Evolutionary conservation across 768 basidiomycete species (phyloP).

Genomic region (Boletus patriciae): DNA sequence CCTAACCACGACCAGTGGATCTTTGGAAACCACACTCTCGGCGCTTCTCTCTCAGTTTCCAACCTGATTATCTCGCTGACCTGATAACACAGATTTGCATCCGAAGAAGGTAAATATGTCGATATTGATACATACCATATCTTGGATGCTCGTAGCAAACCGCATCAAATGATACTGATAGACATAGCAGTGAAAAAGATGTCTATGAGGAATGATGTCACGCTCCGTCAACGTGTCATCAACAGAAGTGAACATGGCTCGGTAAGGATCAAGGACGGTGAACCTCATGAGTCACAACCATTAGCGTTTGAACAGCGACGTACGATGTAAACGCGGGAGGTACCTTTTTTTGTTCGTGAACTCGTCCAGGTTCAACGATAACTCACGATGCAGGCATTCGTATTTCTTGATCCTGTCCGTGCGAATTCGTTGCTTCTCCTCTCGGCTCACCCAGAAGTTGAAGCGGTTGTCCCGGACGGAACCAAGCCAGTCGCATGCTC

Average conservation of each 20-base stretch:
- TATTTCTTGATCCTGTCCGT: slow-evolving; percentile 39
- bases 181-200: slow-evolving; percentile 72
- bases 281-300: slow-evolving; percentile 34
- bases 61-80: slow-evolving; percentile 54
- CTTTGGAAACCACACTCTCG: slow-evolving; percentile 60
- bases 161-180: slow-evolving; percentile 58
- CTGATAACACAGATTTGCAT: slow-evolving; percentile 35
- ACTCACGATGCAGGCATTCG: slow-evolving; percentile 35
- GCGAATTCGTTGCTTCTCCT: slow-evolving; percentile 33
- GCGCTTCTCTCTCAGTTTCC: slow-evolving; percentile 46
- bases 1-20: slow-evolving; percentile 35
- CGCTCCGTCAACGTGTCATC: slow-evolving; percentile 28
- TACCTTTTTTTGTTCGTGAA: slow-evolving; percentile 58
- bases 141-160: slow-evolving; percentile 35
- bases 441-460: slow-evolving; percentile 36
- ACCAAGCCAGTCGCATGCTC: slow-evolving; percentile 52
- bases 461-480: slow-evolving; percentile 38
- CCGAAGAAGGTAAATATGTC: neutral
- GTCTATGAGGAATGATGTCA: slow-evolving; percentile 61
- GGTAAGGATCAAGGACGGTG: slow-evolving; percentile 61
- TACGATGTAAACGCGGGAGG: slow-evolving; percentile 1
- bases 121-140: slow-evolving; percentile 32
- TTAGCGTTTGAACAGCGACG: neutral
- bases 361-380: slow-evolving; percentile 40
- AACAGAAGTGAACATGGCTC: slow-evolving; percentile 44